phyloP scores from a whole-genome alignment of 768 basidiomycete genomes.

The Xanthoconium stramineum region DNA sequence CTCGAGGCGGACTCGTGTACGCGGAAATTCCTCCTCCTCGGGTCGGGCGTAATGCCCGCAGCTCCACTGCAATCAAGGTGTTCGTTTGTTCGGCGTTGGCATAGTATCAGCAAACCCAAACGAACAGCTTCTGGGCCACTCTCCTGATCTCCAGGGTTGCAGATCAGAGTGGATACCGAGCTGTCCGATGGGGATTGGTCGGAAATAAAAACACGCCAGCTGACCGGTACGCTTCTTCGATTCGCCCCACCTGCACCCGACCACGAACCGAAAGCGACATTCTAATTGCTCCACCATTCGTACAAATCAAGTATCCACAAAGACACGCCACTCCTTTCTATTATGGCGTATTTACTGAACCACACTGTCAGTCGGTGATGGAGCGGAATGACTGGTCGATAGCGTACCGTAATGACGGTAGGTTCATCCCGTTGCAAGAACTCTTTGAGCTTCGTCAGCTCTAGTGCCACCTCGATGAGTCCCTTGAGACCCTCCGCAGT shows the following conservation, averaged over 20 bases:
- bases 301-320: slow-evolving; percentile 14
- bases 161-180: not conserved
- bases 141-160: not conserved
- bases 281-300: slow-evolving; percentile 13
- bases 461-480: slow-evolving; percentile 91
- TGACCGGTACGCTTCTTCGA: not conserved
- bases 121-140: not conserved
- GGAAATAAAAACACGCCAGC: slow-evolving; percentile 6
- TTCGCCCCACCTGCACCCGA: not conserved
- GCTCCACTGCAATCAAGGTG: not conserved
- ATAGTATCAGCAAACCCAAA: not conserved
- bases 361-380: slow-evolving; percentile 1
- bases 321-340: not conserved
- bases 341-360: slow-evolving; percentile 14
- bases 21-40: not conserved
- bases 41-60: not conserved
- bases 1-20: not conserved
- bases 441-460: slow-evolving; percentile 79
- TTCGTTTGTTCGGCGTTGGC: not conserved
- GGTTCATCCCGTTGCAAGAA: slow-evolving; percentile 87
- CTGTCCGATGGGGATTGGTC: not conserved
- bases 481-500: slow-evolving; percentile 91
- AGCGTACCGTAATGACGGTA: slow-evolving; percentile 89
- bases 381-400: not conserved
- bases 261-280: not conserved